Evolutionary conservation across 768 basidiomycete genomes (phyloP), one percentile per base, ranked within the genome.

Genomic region (Pleurotus citrinopileatus): DNA sequence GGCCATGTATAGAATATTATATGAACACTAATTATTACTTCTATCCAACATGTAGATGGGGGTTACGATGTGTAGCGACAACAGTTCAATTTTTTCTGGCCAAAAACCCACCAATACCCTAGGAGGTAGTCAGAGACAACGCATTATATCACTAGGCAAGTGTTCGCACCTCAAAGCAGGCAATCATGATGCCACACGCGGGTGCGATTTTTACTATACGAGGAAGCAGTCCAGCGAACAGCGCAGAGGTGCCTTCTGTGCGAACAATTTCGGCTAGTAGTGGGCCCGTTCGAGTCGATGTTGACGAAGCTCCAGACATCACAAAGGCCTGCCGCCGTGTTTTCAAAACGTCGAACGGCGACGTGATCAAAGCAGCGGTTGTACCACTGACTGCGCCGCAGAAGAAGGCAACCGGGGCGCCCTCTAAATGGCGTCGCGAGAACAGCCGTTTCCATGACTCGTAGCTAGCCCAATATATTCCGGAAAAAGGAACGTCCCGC

Each of bases 111-210:
- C 84, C 86, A 53, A 89, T 72, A 43, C 87, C 84, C 86, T 88
- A 53, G 23, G 25, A 26, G 9, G 20, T 68, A 42, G 52, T 34
- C 36, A 27, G 26, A 7, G 36, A 54, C 23, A 22, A 28, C 29
- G 68, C 54, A 43, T 42, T 10, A 53, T 22, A 32, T 23, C 22
- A 20, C 28, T 29, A 51, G 34, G 17, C 20, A 40, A n/a, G n/a
- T n/a, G n/a, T n/a, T n/a, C 1, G 13, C 6, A 85, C 94, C 83
- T 98, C 95, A 65, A 88, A 98, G 67, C 88, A 94, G 53, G 91
- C 84, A 66, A 98, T 97, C 96, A 98, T 98, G 60, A 99, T 88
- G 20, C 96, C 96, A 69, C 97, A 99, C 37, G 96, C 97, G 34
- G 97, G 97, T 9, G 93, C 93, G 58, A 97, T 96, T 70, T 98